Conservation (phyloP, 768 basidiomycete species). For the Porpolomopsis calyptriformis region DNA sequence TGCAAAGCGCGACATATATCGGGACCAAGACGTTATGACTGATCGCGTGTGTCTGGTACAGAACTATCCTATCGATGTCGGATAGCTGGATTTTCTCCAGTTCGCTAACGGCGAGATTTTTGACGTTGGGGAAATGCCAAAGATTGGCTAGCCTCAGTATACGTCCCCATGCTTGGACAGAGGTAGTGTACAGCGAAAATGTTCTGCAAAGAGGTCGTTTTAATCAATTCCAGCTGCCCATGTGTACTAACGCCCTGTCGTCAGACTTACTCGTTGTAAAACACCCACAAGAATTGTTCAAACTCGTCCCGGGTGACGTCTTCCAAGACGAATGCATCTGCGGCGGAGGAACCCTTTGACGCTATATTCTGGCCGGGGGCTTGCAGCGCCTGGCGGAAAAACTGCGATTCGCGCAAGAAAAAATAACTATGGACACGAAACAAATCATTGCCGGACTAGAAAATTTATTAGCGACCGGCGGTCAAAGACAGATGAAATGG, state of each 20-base stretch:
- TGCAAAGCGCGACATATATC: slow-evolving; percentile 41
- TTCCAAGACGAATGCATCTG: slow-evolving; percentile 34
- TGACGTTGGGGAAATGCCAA: slow-evolving; percentile 49
- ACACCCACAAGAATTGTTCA: slow-evolving; percentile 42
- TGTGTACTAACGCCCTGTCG: neutral
- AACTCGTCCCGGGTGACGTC: slow-evolving; percentile 30
- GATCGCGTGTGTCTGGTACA: slow-evolving; percentile 47
- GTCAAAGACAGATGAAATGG: slow-evolving; percentile 42
- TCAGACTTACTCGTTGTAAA: slow-evolving; percentile 38
- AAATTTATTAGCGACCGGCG: slow-evolving; percentile 33
- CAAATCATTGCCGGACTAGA: slow-evolving; percentile 40
- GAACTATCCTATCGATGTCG: slow-evolving; percentile 30
- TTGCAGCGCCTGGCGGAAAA: slow-evolving; percentile 32
- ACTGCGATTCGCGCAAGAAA: slow-evolving; percentile 39
- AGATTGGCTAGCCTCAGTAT: slow-evolving; percentile 48
- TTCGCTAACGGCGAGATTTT: slow-evolving; percentile 47
- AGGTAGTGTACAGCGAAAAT: slow-evolving; percentile 45
- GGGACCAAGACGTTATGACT: slow-evolving; percentile 39
- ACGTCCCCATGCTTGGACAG: slow-evolving; percentile 42
- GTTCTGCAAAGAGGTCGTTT: too few relatives aligned
- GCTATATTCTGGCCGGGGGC: slow-evolving; percentile 11
- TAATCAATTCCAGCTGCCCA: neutral
- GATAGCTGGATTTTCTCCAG: slow-evolving; percentile 35
- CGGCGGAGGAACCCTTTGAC: slow-evolving; percentile 27
- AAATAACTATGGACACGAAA: slow-evolving; percentile 48